Evolutionary conservation across 306 rosid species (phyloP).

Genomic region (Myrica gale): DNA sequence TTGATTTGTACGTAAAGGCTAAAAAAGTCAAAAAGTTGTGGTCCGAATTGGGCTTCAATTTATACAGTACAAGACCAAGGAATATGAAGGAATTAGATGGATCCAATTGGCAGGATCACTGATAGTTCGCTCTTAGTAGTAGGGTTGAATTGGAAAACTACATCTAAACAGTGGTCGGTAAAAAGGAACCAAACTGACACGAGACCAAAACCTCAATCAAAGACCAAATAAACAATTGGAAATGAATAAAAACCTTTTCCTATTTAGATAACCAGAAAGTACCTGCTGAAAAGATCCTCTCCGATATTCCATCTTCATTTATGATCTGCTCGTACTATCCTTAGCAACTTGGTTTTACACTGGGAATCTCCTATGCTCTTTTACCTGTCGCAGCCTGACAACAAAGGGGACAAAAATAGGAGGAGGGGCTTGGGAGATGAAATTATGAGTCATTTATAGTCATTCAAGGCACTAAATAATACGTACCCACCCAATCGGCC

Average conservation of each 20-base stretch:
- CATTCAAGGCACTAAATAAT: not conserved
- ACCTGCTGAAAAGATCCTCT: not conserved
- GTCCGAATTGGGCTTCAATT: no score
- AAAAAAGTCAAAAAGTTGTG: no score
- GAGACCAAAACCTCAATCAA: not conserved
- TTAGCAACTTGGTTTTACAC: not conserved
- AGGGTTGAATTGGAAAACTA: no score
- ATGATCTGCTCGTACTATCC: not conserved
- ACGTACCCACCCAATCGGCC: not conserved
- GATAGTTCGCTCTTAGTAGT: no score
- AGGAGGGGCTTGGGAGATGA: not conserved
- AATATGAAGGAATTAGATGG: no score
- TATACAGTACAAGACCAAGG: no score
- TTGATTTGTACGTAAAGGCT: no score
- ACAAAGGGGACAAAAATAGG: no score
- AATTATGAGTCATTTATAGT: not conserved
- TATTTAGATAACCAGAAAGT: not conserved
- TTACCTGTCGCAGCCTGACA: not conserved
- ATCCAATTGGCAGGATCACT: no score
- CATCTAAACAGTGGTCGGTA: no score
- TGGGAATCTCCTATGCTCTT: not conserved
- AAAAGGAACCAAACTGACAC: no score
- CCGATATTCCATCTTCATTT: not conserved
- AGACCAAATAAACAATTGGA: not conserved
- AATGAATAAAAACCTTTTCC: not conserved